Conservation (phyloP, 371 early-diverging fungal species). For the Umbelopsis sp. region DNA sequence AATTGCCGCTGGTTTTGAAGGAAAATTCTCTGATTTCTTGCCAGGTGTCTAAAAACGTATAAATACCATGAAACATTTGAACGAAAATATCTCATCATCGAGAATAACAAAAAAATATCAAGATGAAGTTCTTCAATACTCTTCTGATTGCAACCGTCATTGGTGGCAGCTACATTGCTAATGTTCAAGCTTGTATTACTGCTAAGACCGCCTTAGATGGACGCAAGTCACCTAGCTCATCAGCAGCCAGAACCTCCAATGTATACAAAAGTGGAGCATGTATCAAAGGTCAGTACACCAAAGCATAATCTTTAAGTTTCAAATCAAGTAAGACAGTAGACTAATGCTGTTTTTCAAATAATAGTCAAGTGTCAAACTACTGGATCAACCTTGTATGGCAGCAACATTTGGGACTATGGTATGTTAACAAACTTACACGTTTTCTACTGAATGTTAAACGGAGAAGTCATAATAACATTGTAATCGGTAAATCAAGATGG, state of each 20-base stretch:
- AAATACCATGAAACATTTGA: background rate
- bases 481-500: background rate
- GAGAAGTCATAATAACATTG: too few relatives aligned
- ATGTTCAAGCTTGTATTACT: background rate
- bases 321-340: background rate
- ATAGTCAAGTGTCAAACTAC: conserved; percentile 21
- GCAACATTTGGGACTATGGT: conserved; percentile 21
- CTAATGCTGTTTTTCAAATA: background rate
- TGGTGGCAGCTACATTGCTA: conserved; percentile 1
- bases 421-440: background rate
- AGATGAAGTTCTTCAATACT: conserved; percentile 13
- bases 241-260: conserved; percentile 16
- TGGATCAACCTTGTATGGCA: conserved; percentile 14
- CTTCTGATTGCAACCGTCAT: conserved; percentile 8
- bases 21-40: background rate
- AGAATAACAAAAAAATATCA: background rate
- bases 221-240: conserved; percentile 5
- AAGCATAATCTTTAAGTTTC: background rate
- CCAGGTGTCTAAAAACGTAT: background rate
- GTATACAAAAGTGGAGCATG: conserved; percentile 18
- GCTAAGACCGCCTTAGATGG: conserved; percentile 17
- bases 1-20: too few relatives aligned
- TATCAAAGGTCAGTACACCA: conserved; percentile 19
- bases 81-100: background rate
- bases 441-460: background rate